A percentile compares a stretch with the other conserved stretches of the same genome.
These are phyloP conservation scores for Fomes fomentarius DNA, from an alignment of 1,284 basidiomycete genomes.

Conservation along the genomic window DNA sequence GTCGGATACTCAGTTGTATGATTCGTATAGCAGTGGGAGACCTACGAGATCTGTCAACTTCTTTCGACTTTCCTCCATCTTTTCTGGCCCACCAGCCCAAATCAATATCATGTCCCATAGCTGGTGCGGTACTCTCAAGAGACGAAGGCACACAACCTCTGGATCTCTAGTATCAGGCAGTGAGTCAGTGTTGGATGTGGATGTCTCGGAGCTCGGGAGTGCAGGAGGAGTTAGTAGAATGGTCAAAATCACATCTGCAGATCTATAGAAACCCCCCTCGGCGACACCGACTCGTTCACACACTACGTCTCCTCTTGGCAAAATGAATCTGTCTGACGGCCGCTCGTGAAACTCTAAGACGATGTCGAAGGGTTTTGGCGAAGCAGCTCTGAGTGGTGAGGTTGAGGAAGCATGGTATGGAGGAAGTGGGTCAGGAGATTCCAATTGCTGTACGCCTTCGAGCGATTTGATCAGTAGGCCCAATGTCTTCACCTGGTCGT, in stretches of 20 bases:
- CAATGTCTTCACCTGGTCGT: conserved; percentile 65
- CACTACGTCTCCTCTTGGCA: conserved; percentile 60
- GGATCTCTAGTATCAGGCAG: conserved; percentile 4
- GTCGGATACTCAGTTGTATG: neutral
- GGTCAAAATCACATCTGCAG: conserved; percentile 23
- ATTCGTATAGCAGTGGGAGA: neutral
- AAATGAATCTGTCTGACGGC: conserved; percentile 59
- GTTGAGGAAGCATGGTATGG: conserved; percentile 17
- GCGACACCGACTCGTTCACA: conserved; percentile 41
- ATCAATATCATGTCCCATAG: conserved; percentile 57
- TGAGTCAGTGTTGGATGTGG: conserved; percentile 16
- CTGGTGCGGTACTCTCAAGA: conserved; percentile 46
- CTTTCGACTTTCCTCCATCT: conserved; percentile 44
- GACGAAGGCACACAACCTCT: conserved; percentile 49
- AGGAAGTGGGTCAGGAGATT: conserved; percentile 2
- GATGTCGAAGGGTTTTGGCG: conserved; percentile 52
- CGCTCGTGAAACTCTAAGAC: conserved; percentile 71
- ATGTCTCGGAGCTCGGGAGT: conserved; percentile 17
- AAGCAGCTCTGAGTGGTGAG: conserved; percentile 22
- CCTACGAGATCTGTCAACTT: conserved; percentile 47
- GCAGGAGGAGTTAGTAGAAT: conserved; percentile 11
- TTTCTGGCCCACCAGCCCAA: conserved; percentile 60
- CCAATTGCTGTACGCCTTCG: conserved; percentile 28
- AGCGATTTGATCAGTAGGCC: conserved; percentile 66
- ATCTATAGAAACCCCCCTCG: conserved; percentile 19